Evolutionary conservation across 139 green algal genomes (phyloP), one percentile per base, ranked within the genome.

Genomic region (Tetradesmus lagerheimii): DNA sequence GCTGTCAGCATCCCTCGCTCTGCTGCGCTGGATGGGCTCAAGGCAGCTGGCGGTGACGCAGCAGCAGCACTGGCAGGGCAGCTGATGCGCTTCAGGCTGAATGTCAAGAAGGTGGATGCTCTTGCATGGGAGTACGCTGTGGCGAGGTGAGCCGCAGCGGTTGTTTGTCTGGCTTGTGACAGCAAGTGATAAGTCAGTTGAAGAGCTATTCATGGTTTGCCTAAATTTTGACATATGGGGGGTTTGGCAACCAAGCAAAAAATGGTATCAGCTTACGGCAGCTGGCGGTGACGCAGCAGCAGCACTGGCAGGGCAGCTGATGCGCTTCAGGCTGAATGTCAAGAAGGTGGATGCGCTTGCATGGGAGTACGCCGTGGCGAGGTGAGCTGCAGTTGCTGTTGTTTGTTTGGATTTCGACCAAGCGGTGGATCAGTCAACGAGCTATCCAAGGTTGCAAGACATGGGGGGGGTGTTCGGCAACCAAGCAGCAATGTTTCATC

Each of bases 41-140:
- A 87, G 83, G 79, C n/a, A 20, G 41, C 88, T 66, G 88, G 80
- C 38, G 92, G 92, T 67, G 76, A 92, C 50, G 80, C 85, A 38
- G 80, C 88, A n/a, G 18, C 20, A 0, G 88, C 86, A 6, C 87
- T 93, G 38, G 57, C 29, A 9, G 5, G 6, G 2, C 77, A 95
- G 88, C 50, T 94, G 85, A 38, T 64, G 64, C 90, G 88, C 4
- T 27, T 94, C 86, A 78, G 85, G 8, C 76, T 94, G 76, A 89
- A 93, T 67, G 83, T 34, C 18, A 34, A 67, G 27, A 50, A 82
- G 66, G 1, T 91, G 57, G 88, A 91, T 31, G 29, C 67, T 0
- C 80, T 94, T 2, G 84, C 88, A 1, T 83, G 71, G 87, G 90
- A 93, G 77, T 94, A 94, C 83, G 92, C 92, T 0, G 38, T 62